A percentile compares a stretch with the other conserved stretches of the same genome.
Evolutionary conservation across 2,329 filamentous ascomycete genomes (phyloP).

Genomic region (Fusarium floridanum): DNA sequence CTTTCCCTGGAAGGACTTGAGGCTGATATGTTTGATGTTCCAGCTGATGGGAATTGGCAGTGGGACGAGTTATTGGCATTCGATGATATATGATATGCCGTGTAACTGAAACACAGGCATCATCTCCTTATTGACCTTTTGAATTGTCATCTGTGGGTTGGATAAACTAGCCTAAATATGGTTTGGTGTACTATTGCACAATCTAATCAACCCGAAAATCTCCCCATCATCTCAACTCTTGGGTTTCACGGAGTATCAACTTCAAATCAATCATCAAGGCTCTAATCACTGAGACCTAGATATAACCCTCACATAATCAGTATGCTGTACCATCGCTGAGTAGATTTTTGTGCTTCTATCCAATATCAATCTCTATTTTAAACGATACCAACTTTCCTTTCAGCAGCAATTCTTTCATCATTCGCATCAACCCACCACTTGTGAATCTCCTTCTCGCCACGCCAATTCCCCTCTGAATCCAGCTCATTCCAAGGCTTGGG

Average conservation of each 20-base stretch:
- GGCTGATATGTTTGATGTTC: neutral
- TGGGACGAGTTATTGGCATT: neutral
- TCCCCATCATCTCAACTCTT: neutral
- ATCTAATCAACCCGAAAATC: neutral
- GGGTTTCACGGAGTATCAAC: neutral
- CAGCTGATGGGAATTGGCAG: neutral
- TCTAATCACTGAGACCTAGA: no score
- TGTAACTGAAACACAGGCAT: neutral
- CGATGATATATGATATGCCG: neutral
- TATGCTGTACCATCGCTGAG: neutral
- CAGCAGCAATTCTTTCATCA: neutral
- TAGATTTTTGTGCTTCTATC: neutral
- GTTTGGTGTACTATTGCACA: neutral
- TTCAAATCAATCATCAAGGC: neutral
- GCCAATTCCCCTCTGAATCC: neutral
- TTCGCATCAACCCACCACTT: conserved; percentile 28
- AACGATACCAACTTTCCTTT: neutral
- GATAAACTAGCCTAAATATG: neutral
- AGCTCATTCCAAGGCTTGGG: conserved; percentile 28
- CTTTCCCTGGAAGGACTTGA: neutral
- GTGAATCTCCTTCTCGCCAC: neutral
- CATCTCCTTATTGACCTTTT: neutral
- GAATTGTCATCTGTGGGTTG: neutral
- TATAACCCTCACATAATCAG: neutral
- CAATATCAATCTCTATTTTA: neutral